phyloP scores from a whole-genome alignment of 495 filamentous ascomycete genomes.

The Penicillium tannophilum region DNA sequence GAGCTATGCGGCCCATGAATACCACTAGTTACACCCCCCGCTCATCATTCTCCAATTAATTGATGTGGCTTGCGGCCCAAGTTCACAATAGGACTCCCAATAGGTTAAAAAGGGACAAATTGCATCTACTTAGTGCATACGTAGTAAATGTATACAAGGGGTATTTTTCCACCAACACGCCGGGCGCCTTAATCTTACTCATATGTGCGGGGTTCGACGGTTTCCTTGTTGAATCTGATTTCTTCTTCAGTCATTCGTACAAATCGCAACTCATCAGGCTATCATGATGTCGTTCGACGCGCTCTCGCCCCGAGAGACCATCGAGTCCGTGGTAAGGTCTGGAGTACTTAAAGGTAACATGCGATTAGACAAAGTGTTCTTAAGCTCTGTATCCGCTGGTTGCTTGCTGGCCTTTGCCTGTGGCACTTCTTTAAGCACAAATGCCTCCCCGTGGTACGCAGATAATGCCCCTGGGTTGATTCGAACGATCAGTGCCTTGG shows the following conservation, averaged over 20 bases:
- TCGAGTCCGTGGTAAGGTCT: conserved; percentile 45
- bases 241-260: not conserved
- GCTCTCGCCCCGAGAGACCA: conserved; percentile 48
- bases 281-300: conserved; percentile 33
- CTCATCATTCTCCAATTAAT: not conserved
- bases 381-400: conserved; percentile 56
- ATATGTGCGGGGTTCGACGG: not conserved
- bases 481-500: conserved; percentile 53
- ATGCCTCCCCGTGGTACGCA: conserved; percentile 59
- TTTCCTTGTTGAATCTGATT: not conserved
- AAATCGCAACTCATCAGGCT: not conserved
- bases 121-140: no score
- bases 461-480: conserved; percentile 63
- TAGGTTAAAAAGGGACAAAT: no score
- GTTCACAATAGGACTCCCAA: no score
- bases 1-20: not conserved
- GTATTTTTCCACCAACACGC: no score
- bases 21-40: no score
- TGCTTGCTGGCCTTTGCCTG: conserved; percentile 56
- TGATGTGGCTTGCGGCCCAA: no score
- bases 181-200: no score
- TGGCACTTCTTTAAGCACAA: conserved; percentile 53
- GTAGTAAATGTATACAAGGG: no score
- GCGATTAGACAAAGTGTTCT: conserved; percentile 55
- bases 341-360: conserved; percentile 55